Evolutionary conservation across 2,329 filamentous ascomycete species (phyloP).

Genomic region (Ilyonectria destructans): DNA sequence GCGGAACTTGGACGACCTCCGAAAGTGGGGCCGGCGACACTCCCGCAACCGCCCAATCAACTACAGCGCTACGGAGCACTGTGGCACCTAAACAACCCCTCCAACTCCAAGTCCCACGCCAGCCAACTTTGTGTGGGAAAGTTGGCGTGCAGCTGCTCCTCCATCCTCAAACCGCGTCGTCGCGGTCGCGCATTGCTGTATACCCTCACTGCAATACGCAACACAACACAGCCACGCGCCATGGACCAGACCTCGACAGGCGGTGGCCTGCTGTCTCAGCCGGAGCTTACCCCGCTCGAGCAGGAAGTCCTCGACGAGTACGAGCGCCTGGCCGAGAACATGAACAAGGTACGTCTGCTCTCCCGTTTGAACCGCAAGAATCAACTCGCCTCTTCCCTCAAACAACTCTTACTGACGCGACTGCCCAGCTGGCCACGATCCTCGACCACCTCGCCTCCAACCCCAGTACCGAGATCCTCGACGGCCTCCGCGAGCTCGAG

Average conservation of each 20-base stretch:
- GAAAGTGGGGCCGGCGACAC: background rate
- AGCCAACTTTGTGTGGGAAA: background rate
- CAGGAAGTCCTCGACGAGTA: conserved; percentile 98
- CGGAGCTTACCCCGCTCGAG: conserved; percentile 84
- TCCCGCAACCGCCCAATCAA: background rate
- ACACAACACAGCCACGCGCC: background rate
- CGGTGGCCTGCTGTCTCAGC: conserved; percentile 57
- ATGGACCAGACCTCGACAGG: conserved; percentile 46
- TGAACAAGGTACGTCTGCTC: conserved; percentile 80
- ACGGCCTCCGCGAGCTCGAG: conserved; percentile 90
- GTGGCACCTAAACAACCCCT: conserved; percentile 20
- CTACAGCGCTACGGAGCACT: background rate
- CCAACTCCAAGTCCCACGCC: conserved; percentile 5
- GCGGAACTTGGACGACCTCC: background rate
- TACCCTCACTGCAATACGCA: background rate
- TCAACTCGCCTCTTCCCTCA: background rate
- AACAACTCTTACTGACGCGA: conserved; percentile 12
- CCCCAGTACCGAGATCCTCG: conserved; percentile 86
- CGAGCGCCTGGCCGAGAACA: conserved; percentile 86
- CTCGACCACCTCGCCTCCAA: conserved; percentile 77
- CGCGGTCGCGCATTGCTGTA: conserved; percentile 3
- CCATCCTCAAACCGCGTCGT: conserved; percentile 1
- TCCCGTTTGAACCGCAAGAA: background rate
- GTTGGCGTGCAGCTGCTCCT: background rate
- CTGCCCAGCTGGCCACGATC: conserved; percentile 69